Evolutionary conservation across 2,329 filamentous ascomycete genomes (phyloP).

Genomic region (Elsinoe fawcettii): DNA sequence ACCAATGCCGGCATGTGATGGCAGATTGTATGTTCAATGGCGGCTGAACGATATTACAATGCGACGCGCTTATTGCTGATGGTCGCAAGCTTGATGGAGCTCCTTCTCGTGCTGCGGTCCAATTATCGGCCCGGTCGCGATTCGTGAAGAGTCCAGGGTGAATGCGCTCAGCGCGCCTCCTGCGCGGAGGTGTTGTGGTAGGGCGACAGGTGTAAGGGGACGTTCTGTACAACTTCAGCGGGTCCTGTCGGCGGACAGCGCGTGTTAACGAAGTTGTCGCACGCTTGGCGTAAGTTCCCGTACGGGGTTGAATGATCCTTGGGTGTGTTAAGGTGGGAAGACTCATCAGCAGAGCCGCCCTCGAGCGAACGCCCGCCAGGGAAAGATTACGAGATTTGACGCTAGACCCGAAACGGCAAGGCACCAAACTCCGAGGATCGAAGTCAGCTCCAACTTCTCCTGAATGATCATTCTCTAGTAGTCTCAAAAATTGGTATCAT

Average conservation of each 20-base stretch:
- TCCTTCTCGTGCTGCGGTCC: not conserved
- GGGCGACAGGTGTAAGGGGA: not conserved
- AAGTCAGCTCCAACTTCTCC: not conserved
- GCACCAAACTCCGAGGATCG: not conserved
- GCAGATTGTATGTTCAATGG: not conserved
- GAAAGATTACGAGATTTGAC: conserved; percentile 3
- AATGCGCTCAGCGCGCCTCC: conserved; percentile 5
- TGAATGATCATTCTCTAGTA: not conserved
- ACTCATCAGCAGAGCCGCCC: not conserved
- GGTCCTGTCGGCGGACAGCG: not conserved
- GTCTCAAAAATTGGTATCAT: not conserved
- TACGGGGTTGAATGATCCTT: conserved; percentile 8
- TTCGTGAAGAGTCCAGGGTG: not conserved
- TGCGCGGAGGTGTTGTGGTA: conserved; percentile 4
- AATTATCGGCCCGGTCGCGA: not conserved
- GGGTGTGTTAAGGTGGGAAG: not conserved
- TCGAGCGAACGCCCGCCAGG: not conserved
- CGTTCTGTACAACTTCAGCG: not conserved
- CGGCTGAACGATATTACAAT: not conserved
- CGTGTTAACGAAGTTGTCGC: not conserved
- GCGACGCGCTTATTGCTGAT: conserved; percentile 7
- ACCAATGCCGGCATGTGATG: not conserved
- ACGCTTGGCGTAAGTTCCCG: conserved; percentile 9
- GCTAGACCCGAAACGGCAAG: not conserved
- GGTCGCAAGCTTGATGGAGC: not conserved